Conservation (phyloP, 257 asterid genomes). For the Scutellaria galericulata region DNA sequence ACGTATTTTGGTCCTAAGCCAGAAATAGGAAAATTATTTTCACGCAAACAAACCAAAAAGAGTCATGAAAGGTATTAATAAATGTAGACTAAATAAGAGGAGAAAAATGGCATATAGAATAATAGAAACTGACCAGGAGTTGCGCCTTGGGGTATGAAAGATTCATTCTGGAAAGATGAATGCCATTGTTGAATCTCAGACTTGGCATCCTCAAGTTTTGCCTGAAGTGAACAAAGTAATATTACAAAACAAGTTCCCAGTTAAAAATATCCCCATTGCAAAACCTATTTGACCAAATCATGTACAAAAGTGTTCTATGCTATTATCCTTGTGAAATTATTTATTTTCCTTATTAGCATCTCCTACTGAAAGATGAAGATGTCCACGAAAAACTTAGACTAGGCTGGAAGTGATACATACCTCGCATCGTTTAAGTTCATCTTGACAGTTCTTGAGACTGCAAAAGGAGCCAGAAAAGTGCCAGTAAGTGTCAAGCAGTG, state of each 20-base stretch:
- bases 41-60: conserved; percentile 15
- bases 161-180: conserved; percentile 82
- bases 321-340: not conserved
- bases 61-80: not conserved
- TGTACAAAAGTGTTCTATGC: not conserved
- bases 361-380: conserved; percentile 10
- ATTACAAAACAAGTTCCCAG: conserved; percentile 18
- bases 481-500: conserved; percentile 19
- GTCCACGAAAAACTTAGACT: conserved; percentile 4
- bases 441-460: conserved; percentile 87
- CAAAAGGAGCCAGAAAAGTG: conserved; percentile 41
- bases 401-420: conserved; percentile 40
- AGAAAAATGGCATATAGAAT: conserved; percentile 24
- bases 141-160: conserved; percentile 68
- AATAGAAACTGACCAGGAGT: conserved; percentile 69
- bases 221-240: conserved; percentile 48
- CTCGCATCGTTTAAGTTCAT: conserved; percentile 79
- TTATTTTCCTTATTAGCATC: not conserved
- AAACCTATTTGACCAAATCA: conserved; percentile 14
- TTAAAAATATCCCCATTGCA: not conserved
- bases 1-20: conserved; percentile 66
- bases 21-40: conserved; percentile 30
- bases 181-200: conserved; percentile 95
- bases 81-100: conserved; percentile 10
- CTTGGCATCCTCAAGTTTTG: conserved; percentile 75